Conservation (phyloP, 345 rosid species). For the Eucalyptus virginea region DNA sequence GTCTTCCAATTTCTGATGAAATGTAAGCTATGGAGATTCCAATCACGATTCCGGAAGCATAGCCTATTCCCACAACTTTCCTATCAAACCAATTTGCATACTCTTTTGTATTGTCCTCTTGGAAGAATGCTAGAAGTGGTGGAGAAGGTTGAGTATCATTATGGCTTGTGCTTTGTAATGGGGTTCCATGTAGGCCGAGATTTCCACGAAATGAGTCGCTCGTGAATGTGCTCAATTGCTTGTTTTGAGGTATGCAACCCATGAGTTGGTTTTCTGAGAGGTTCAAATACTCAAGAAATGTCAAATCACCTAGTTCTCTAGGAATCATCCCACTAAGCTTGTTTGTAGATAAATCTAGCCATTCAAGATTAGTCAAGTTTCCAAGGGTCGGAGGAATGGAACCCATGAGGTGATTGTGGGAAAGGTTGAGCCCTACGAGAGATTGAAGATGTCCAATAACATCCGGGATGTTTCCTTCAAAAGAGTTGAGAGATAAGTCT, state of each 20-base stretch:
- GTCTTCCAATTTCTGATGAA: background rate
- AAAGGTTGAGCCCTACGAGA: no score
- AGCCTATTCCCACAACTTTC: background rate
- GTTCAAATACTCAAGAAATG: no score
- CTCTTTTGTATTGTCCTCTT: background rate
- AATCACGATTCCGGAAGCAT: background rate
- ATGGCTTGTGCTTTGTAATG: background rate
- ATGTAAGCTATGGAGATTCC: background rate
- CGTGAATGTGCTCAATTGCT: background rate
- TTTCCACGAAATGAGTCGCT: background rate
- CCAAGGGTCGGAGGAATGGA: no score
- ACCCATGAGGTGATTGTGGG: no score
- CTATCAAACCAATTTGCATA: background rate
- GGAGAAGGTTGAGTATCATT: background rate
- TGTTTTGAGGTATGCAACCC: background rate
- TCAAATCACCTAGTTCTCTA: no score
- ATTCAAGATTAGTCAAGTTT: no score
- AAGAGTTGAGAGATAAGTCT: no score
- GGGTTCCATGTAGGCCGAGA: background rate
- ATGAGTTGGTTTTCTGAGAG: no score
- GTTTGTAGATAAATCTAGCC: no score
- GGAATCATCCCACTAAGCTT: no score
- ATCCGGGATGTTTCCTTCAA: no score
- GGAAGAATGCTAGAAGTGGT: background rate
- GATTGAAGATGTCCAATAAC: no score